Evolutionary conservation across 163 green algal genomes (phyloP), one percentile per base, ranked within the genome.

Genomic region (Chloroidium sp.): DNA sequence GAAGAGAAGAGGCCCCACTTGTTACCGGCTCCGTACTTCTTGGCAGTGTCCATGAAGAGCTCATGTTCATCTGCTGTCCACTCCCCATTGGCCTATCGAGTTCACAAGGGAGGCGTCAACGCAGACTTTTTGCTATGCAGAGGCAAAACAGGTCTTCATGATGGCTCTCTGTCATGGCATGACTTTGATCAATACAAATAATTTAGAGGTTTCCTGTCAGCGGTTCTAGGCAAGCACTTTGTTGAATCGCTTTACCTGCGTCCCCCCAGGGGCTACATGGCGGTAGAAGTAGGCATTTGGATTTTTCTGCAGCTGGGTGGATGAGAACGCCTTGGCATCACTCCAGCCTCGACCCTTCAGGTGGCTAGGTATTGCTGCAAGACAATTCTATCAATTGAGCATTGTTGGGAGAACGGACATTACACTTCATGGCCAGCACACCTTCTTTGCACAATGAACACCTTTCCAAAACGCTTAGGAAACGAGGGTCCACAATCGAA

Each of bases 231-330:
- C 72, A 2, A 36, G 36, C 36, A 36, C 36, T 36, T 36, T 36
- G 36, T 36, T 36, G 36, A 36, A 36, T 36, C 36, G 36, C 36
- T 36, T 36, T 76, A 81, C 84, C 85, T 91, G 87, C 79, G 83
- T 58, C 80, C 90, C 76, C 0, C 86, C 80, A 3, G 91, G 90
- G 3, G 80, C 87, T 60, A 89, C 84, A 80, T 93, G 87, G 64
- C 92, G 83, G 86, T 95, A 95, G 78, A 95, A 95, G 82, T 90
- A 95, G 62, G 85, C 76, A 80, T 95, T 95, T 3, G 91, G 91
- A 86, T 95, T 95, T 81, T 93, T 93, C n/a, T 80, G 78, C 62
- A 95, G 83, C 86, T 88, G 82, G 2, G 84, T 89, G 3, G 84
- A 78, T n/a, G 90, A 84, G 59, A 91, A 89, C 8, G 87, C 90